Conservation (phyloP, 2,329 filamentous ascomycete genomes). For the Pyrenophora teres region DNA sequence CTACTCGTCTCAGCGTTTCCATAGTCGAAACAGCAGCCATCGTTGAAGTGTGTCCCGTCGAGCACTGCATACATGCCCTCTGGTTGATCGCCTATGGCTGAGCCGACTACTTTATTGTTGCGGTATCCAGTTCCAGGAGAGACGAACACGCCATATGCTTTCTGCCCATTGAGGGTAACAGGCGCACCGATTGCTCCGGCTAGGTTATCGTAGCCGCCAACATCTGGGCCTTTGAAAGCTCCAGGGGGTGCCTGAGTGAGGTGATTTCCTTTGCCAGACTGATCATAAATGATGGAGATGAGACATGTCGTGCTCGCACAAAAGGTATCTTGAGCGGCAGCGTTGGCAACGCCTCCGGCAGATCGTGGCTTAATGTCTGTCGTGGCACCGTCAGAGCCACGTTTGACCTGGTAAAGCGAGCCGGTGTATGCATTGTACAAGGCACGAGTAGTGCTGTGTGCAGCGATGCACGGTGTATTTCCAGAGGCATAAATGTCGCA, state of each 20-base stretch:
- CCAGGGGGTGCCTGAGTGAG: conserved; percentile 66
- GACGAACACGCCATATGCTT: conserved; percentile 67
- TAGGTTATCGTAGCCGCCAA: conserved; percentile 63
- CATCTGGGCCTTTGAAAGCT: conserved; percentile 60
- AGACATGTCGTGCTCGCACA: conserved; percentile 65
- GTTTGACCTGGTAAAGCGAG: conserved; percentile 64
- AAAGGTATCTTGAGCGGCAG: conserved; percentile 64
- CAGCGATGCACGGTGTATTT: conserved; percentile 66
- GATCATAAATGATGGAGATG: conserved; percentile 69
- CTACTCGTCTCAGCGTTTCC: conserved; percentile 51
- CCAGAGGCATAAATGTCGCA: conserved; percentile 66
- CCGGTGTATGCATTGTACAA: conserved; percentile 61
- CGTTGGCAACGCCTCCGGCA: conserved; percentile 66
- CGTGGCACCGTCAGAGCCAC: conserved; percentile 58
- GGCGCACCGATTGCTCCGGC: conserved; percentile 65
- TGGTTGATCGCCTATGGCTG: conserved; percentile 59
- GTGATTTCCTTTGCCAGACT: conserved; percentile 66
- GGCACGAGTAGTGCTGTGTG: conserved; percentile 68
- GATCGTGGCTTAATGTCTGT: conserved; percentile 57
- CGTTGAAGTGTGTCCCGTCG: conserved; percentile 65
- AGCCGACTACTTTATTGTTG: conserved; percentile 59
- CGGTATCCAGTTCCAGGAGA: conserved; percentile 67
- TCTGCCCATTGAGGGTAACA: conserved; percentile 63
- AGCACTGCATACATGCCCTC: conserved; percentile 66
- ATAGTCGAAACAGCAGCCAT: conserved; percentile 57